Percentiles rank a stretch among this genome's conserved stretches.
These are phyloP conservation scores for Podospora tetraspora DNA, from an alignment of 495 filamentous ascomycete genomes.

Conservation along the genomic window DNA sequence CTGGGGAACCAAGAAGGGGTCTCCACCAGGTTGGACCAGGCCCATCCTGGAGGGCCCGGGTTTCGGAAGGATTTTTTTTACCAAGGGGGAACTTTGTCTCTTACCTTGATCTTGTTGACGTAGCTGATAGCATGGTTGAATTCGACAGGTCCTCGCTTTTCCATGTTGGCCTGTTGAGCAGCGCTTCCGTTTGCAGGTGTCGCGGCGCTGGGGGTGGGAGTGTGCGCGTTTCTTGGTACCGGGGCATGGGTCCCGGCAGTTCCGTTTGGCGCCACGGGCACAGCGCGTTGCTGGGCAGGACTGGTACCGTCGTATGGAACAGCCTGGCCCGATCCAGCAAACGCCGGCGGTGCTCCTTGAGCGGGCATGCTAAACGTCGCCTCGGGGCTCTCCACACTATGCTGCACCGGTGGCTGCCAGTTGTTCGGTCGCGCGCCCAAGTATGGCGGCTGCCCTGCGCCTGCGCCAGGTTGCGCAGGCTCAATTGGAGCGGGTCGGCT, in stretches of 20 bases:
- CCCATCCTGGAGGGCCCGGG: slow-evolving; percentile 3
- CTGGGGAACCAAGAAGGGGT: slow-evolving; percentile 7
- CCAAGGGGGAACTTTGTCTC: background rate
- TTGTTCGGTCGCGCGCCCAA: slow-evolving; percentile 35
- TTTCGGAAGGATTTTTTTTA: background rate
- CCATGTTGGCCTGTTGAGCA: slow-evolving; percentile 55
- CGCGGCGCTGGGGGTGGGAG: slow-evolving; percentile 45
- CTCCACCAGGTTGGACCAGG: slow-evolving; percentile 17
- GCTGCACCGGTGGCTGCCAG: slow-evolving; percentile 52
- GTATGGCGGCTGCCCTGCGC: slow-evolving; percentile 32
- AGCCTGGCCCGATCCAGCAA: slow-evolving; percentile 41
- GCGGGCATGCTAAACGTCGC: slow-evolving; percentile 48
- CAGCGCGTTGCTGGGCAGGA: slow-evolving; percentile 73
- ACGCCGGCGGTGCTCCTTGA: slow-evolving; percentile 39
- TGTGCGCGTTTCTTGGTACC: slow-evolving; percentile 43
- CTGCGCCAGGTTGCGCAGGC: slow-evolving; percentile 28
- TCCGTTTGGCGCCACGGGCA: slow-evolving; percentile 69
- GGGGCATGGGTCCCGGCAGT: slow-evolving; percentile 35
- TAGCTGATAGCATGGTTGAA: slow-evolving; percentile 99
- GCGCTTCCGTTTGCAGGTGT: slow-evolving; percentile 37
- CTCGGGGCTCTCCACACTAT: slow-evolving; percentile 52
- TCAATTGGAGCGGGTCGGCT: slow-evolving; percentile 40
- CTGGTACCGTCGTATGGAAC: slow-evolving; percentile 47
- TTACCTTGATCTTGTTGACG: slow-evolving; percentile 99
- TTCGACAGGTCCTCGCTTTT: slow-evolving; percentile 91